Percentiles rank a stretch among this genome's conserved stretches.
Evolutionary conservation across 2,329 filamentous ascomycete species (phyloP).

Genomic region (Colletotrichum incanum): DNA sequence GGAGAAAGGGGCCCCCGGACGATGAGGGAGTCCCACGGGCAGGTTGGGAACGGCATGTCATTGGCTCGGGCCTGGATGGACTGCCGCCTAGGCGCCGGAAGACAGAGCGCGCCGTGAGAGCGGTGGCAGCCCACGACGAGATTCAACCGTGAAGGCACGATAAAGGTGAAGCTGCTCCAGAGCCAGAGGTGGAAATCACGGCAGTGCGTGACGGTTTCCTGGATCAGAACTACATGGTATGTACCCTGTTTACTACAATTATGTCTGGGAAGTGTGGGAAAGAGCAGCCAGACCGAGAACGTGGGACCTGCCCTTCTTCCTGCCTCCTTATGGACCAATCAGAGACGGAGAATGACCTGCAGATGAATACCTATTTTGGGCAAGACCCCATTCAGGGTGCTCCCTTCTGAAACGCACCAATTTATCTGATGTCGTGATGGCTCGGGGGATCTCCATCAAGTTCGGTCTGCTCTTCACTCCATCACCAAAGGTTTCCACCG

Average conservation of each 20-base stretch:
- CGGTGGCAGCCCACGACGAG: neutral
- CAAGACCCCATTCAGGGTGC: slow-evolving; percentile 22
- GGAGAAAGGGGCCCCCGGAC: slow-evolving; percentile 5
- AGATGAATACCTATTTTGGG: slow-evolving; percentile 28
- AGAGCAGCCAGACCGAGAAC: neutral
- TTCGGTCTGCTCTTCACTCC: neutral
- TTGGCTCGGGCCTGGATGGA: neutral
- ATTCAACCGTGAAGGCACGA: neutral
- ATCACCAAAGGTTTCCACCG: slow-evolving; percentile 10
- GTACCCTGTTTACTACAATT: too few species aligned
- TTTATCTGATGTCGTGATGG: slow-evolving; percentile 42
- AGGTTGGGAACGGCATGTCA: neutral
- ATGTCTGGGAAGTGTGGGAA: too few species aligned
- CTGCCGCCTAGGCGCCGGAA: too few species aligned
- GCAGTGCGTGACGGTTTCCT: neutral
- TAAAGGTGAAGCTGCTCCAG: too few species aligned
- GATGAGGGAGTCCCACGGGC: neutral
- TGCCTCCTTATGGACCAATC: neutral
- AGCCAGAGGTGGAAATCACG: neutral
- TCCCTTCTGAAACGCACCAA: slow-evolving; percentile 42
- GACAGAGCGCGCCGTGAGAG: neutral
- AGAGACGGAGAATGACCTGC: slow-evolving; percentile 7
- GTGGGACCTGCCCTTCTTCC: neutral
- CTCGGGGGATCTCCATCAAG: slow-evolving; percentile 33
- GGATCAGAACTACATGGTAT: too few species aligned